phyloP scores from a whole-genome alignment of 352 stramenopile genomes.

The Achlya hypogyna region DNA sequence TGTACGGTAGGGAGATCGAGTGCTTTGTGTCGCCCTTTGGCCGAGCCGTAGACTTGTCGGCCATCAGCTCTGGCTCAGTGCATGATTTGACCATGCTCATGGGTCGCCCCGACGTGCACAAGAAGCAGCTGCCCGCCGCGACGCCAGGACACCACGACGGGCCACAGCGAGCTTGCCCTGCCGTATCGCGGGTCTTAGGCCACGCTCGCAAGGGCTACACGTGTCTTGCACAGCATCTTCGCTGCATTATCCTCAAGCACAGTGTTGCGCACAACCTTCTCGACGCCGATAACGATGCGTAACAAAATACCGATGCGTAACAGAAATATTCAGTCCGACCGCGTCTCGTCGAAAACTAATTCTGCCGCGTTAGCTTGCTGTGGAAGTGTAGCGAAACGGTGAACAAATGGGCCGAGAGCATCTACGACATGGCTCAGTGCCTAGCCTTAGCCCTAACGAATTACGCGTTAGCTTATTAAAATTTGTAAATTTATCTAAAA shows the following conservation, averaged over 20 bases:
- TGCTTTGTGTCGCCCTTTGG: not conserved
- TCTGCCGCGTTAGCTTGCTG: not conserved
- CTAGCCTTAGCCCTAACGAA: constrained; percentile 1
- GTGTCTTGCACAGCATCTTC: not conserved
- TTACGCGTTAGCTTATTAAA: too few species aligned
- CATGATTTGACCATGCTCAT: not conserved
- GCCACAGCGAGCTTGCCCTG: not conserved
- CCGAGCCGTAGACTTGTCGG: not conserved
- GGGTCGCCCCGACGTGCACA: not conserved
- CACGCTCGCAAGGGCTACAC: not conserved
- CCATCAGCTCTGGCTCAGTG: too few species aligned
- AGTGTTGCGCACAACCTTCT: not conserved
- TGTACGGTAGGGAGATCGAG: constrained; percentile 7
- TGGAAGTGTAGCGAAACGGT: constrained; percentile 7
- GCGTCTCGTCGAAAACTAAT: constrained; percentile 10
- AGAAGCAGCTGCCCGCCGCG: too few species aligned
- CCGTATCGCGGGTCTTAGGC: not conserved
- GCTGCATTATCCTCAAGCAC: not conserved
- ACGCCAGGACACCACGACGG: too few species aligned
- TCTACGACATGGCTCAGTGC: not conserved
- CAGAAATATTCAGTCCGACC: not conserved
- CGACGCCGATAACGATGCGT: not conserved
- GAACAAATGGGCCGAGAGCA: not conserved
- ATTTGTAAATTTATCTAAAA: too few species aligned
- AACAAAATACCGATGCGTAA: too few species aligned